Evolutionary conservation across 805 yeast genomes (phyloP), one percentile per base, ranked within the genome.

Genomic region (Candida manassasensis): DNA sequence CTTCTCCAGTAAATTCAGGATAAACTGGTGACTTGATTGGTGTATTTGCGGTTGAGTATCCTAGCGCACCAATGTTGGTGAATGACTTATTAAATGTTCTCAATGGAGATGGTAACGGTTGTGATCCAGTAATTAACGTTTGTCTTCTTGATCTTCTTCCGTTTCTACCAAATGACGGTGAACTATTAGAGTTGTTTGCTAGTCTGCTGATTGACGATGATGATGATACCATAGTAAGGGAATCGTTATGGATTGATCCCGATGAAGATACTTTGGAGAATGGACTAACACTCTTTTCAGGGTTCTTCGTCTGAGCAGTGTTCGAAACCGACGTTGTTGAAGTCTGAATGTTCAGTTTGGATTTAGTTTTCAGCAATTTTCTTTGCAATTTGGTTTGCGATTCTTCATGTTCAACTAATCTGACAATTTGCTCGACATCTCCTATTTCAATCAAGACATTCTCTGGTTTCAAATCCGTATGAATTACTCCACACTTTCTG

Each of bases 41-140:
- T 0, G 73, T 66, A 43, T 64, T 63, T 33, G 61, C 55, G 11
- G 67, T 61, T n/a, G 70, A 57, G 25, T 44, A 50, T 7, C 71
- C 57, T 36, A 60, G 48, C 14, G 59, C 65, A 34, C 54, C 59
- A n/a, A 55, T 58, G 37, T 52, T 63, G 18, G 62, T 55, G 41
- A 62, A 63, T 14, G 68, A 55, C 41, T 62, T 64, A 44, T 62
- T 65, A 41, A 65, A 66, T 1, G 90, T 73, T 35, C 89, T 67
- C 32, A 87, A 65, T 1, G 96, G 96, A 0, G 95, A 83, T 3
- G 96, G 96, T 38, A 88, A 64, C 2, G 97, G 97, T 57, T 88
- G 95, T 0, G 96, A 86, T 0, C 95, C 96, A 0, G 94, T 84
- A 32, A 88, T 81, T 16, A 88, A 61, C 0, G 94, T 80, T 43